A percentile compares a stretch with the other conserved stretches of the same genome.
Conservation (phyloP, 2,329 filamentous ascomycete species). For the Cadophora luteo-olivacea region DNA sequence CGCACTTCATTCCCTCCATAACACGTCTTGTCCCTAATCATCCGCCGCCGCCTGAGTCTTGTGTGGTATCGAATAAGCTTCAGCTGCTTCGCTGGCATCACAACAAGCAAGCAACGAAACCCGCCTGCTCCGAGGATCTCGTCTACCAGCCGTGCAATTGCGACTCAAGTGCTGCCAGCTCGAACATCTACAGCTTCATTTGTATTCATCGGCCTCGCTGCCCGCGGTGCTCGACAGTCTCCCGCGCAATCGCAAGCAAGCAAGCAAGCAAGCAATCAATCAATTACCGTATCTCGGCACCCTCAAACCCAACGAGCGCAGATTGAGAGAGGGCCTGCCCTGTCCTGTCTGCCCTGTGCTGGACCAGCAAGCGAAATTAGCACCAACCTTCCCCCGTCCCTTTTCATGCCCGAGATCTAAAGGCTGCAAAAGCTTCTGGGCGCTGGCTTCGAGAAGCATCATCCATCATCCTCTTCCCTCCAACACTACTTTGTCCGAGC, state of each 20-base stretch:
- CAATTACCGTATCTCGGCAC: not conserved
- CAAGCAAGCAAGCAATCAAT: too few species aligned
- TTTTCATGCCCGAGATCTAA: slow-evolving; percentile 34
- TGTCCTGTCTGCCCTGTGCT: slow-evolving; percentile 13
- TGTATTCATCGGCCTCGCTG: not conserved
- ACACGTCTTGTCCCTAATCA: slow-evolving; percentile 16
- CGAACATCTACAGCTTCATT: slow-evolving; percentile 25
- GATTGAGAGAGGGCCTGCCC: not conserved
- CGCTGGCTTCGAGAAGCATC: slow-evolving; percentile 24
- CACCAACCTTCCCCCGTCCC: slow-evolving; percentile 30
- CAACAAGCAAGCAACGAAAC: slow-evolving; percentile 33
- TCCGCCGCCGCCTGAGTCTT: slow-evolving; percentile 23
- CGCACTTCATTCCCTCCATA: not conserved
- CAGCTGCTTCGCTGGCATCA: slow-evolving; percentile 37
- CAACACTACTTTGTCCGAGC: slow-evolving; percentile 14
- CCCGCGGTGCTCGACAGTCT: slow-evolving; percentile 1
- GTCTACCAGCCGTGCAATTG: slow-evolving; percentile 19
- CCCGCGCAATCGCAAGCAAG: not conserved
- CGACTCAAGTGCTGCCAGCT: slow-evolving; percentile 21
- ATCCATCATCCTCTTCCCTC: slow-evolving; percentile 10
- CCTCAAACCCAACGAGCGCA: slow-evolving; percentile 1
- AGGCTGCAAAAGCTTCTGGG: not conserved
- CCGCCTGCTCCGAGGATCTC: slow-evolving; percentile 16
- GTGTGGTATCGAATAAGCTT: slow-evolving; percentile 35
- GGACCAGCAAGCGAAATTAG: slow-evolving; percentile 36